Percentiles rank a stretch among this genome's conserved stretches.
Conservation (phyloP, 306 rosid species). For the Medicago lupulina region DNA sequence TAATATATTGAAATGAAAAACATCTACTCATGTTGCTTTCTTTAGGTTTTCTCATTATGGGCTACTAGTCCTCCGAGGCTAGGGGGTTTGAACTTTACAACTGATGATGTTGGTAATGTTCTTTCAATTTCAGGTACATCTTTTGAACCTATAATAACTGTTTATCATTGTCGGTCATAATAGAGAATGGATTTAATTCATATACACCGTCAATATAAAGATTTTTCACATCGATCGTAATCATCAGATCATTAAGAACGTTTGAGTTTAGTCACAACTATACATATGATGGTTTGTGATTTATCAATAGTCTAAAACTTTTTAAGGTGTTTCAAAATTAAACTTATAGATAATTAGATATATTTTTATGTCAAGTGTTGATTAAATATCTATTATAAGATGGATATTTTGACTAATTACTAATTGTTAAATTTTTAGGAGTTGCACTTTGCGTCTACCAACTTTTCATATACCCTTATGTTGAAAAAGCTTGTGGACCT, state of each 20-base stretch:
- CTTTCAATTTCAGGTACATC: constrained; percentile 70
- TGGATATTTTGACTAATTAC: neutral
- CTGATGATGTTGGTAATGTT: constrained; percentile 70
- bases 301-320: no score
- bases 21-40: neutral
- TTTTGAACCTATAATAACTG: neutral
- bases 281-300: no score
- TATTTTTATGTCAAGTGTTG: neutral
- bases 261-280: no score
- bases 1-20: neutral
- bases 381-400: neutral
- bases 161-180: neutral
- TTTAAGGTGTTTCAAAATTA: no score
- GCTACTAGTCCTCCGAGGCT: constrained; percentile 68
- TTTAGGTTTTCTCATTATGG: constrained; percentile 88
- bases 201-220: no score
- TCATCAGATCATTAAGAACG: no score
- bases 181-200: no score
- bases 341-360: neutral
- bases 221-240: no score
- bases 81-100: constrained; percentile 74
- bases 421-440: constrained; percentile 50
- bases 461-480: constrained; percentile 51
- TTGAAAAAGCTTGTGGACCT: constrained; percentile 64
- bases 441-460: constrained; percentile 64